Base-by-base conservation (phyloP, 257 asterid genomes). In the Solanum medicagineum region DNA sequence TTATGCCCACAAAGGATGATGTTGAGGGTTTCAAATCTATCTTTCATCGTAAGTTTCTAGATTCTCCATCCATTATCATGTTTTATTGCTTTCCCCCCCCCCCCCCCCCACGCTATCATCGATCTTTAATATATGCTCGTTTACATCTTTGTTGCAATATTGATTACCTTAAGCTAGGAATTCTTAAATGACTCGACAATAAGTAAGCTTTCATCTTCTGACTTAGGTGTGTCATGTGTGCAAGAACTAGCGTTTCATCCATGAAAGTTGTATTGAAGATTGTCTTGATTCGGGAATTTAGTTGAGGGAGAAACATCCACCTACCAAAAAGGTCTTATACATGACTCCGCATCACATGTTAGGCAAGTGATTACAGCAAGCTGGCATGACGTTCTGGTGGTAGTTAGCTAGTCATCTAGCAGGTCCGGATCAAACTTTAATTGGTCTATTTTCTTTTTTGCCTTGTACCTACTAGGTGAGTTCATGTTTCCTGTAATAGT, bases 1-100 rank as follows among this genome's bases (percentile, higher is more conserved):
- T 81, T 83, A 69, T 86, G 94, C 94, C 74, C 86, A 86, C 66
- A 81, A 79, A 74, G 88, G 80, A 82, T 86, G 81, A 89, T 77
- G 65, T 70, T 84, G 74, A 83, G 60, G 87, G 19, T 83, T 60
- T 26, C 81, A 53, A 51, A 17, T 79, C 11, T 79, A 79, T 51
- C 83, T 15, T 53, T 56, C 53, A 49, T 53, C 8, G 77, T 83
- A 74, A 12, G 81, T 65, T 29, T 74, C 59, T 49, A 70, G 24
- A 55, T 71, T 15, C 17, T 77, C 24, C 47, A 10, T 13, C 19
- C 36, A 20, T 62, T 44, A 66, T 68, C 81, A 15, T 70, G 26
- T 24, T 14, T 40, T 74, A 4, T 40, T 7, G 71, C 81, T 54
- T 85, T 36, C 29, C 29, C 29, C 29, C 0, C 3, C 32, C 32